Evolutionary conservation across 1,284 basidiomycete genomes (phyloP), one percentile per base, ranked within the genome.

Genomic region (Fomitopsis palustris): DNA sequence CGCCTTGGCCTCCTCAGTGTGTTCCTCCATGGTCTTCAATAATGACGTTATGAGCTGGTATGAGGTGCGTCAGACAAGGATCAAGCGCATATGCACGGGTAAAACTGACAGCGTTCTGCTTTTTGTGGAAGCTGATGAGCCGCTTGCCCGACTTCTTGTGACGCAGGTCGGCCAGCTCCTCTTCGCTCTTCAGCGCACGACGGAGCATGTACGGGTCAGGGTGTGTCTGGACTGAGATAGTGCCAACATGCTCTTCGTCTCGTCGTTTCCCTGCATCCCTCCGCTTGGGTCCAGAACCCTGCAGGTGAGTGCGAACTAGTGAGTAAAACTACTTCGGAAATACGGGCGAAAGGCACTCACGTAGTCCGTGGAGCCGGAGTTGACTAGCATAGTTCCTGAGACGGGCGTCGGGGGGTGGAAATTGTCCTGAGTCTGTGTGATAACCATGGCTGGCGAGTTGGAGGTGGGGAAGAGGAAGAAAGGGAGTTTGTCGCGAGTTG

Each of bases 1-100:
- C 21, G 80, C 77, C 64, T 79, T 81, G 27, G 90, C 89, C 61
- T 93, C 89, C 61, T 83, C 80, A 0, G 89, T 91, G 69, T 96
- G 92, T 43, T 87, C 85, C 54, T 92, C 88, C 85, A 96, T 91
- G 1, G 94, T 85, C 75, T 97, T 98, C 57, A 98, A 83, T 59
- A 98, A 76, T 21, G 84, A 83, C 37, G 77, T 73, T 64, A 98
- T 98, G 64, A 96, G 88, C 83, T 93, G 25, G 58, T 38, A 29
- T 55, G 43, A n/a, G 51, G 31, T 16, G 16, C 31, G 43, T 57
- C 25, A 64, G 56, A 19, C 21, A 31, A 42, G 3, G 10, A 19
- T 10, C 4, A 51, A 14, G 3, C 5, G 8, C 29, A 49, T 16
- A 19, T 17, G 56, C 31, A 53, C 47, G 52, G 54, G 65, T 51